Base-by-base conservation (phyloP, 73 alveolate species). In the Urostyla sp. region DNA sequence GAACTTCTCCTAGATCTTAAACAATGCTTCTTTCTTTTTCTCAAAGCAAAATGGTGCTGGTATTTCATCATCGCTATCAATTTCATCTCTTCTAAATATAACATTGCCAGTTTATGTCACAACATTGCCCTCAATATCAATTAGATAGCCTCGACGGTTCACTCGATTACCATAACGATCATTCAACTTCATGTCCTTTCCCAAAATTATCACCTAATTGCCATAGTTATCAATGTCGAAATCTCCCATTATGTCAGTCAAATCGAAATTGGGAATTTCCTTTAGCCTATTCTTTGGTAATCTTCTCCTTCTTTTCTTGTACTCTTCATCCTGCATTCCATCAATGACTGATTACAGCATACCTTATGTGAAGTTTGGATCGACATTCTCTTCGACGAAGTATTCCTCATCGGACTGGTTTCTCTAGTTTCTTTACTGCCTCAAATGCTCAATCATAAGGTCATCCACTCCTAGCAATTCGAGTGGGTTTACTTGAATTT, bases 31-130 rank as follows among this genome's bases (percentile, higher is more conserved):
- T 31, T 49, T 31, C 36, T 50, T 52, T 35, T 74, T 74, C 51
- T 75, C 77, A 57, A 58, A 75, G 31, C 45, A 27, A 28, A 53
- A 83, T 0, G 91, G 91, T 26, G 86, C 91, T 23, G 91, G 91
- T 37, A 83, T 75, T 26, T 85, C 93, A 50, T 76, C 87, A 30
- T 85, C 85, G 13, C 38, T 51, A 59, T 75, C 93, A 31, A 85
- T 38, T 35, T 85, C 93, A 61, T 76, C 89, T 10, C 16, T 59
- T 40, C 52, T 31, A 46, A 85, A 85, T 0, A 85, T 85, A 11
- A 75, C 23, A 7, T 51, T 54, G 4, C 87, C 86, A 20, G 51
- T 40, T 3, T 11, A 24, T 6, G 69, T 38, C 0, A 80, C 36
- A 6, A 80, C 54, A 49, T 80, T 67, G 3, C 90, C 90, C 31